A percentile compares a stretch with the other conserved stretches of the same genome.
Evolutionary conservation across 441 rosid species (phyloP).

Genomic region (Euphorbia schlechtendalii): DNA sequence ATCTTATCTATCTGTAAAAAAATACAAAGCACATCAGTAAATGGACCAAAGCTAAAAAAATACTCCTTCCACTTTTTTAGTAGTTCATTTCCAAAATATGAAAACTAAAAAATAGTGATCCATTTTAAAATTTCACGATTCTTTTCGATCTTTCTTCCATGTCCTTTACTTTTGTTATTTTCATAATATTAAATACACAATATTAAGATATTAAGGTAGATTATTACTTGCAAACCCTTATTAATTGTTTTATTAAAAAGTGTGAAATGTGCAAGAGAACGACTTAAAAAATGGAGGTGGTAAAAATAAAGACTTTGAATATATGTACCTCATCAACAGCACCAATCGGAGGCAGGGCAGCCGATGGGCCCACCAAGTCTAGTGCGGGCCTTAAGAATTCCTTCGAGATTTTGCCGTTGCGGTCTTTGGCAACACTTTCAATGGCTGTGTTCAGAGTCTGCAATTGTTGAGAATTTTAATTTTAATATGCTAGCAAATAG

Average conservation of each 20-base stretch:
- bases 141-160: too few relatives aligned
- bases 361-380: conserved; percentile 65
- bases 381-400: conserved; percentile 54
- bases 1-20: conserved; percentile 60
- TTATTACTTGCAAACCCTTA: too few relatives aligned
- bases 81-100: too few relatives aligned
- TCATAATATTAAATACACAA: too few relatives aligned
- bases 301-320: not conserved
- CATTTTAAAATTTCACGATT: too few relatives aligned
- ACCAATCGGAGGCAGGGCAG: conserved; percentile 77
- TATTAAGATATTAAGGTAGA: too few relatives aligned
- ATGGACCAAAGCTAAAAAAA: not conserved
- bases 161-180: too few relatives aligned
- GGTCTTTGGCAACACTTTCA: conserved; percentile 59
- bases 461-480: conserved; percentile 3
- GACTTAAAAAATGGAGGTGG: too few relatives aligned
- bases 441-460: conserved; percentile 56
- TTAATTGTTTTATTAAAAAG: too few relatives aligned
- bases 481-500: not conserved
- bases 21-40: not conserved
- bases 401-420: conserved; percentile 59
- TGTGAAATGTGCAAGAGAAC: too few relatives aligned
- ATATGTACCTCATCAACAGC: conserved; percentile 60
- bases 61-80: too few relatives aligned
- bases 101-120: too few relatives aligned